A percentile compares a stretch with the other conserved stretches of the same genome.
Conservation (phyloP, 2,329 filamentous ascomycete genomes). For the Beauveria sp. region DNA sequence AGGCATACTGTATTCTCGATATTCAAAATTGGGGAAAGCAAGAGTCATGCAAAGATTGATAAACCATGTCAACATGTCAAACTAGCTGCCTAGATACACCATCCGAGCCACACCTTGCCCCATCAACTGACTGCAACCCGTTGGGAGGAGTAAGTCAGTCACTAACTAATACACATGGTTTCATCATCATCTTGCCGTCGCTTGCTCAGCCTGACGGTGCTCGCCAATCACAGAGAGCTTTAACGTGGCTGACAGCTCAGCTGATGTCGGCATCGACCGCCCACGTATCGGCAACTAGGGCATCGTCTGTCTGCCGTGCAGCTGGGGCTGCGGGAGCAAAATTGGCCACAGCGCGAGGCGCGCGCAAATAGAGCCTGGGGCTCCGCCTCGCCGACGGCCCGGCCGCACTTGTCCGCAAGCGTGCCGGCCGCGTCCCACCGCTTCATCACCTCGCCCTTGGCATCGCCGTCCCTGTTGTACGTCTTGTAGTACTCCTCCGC, state of each 20-base stretch:
- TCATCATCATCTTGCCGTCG: neutral
- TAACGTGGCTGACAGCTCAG: slow-evolving; percentile 9
- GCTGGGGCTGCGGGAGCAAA: slow-evolving; percentile 9
- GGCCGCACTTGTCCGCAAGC: neutral
- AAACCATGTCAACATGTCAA: neutral
- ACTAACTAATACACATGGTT: neutral
- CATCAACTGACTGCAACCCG: neutral
- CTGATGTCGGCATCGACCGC: slow-evolving; percentile 3
- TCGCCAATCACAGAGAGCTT: neutral
- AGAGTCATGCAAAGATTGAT: neutral
- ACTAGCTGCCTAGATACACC: neutral
- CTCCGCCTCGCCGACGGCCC: neutral
- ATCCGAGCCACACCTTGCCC: neutral
- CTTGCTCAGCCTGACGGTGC: neutral
- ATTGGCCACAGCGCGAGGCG: slow-evolving; percentile 12
- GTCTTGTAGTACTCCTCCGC: neutral
- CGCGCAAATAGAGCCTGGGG: slow-evolving; percentile 1
- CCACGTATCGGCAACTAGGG: slow-evolving; percentile 10
- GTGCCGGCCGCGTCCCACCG: neutral
- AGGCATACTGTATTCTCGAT: neutral
- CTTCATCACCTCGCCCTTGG: neutral
- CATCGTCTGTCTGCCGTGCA: slow-evolving; percentile 8
- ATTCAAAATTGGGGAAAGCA: no score
- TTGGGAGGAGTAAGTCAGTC: neutral
- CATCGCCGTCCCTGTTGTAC: neutral